Evolutionary conservation across 129 eudicot species (phyloP), one percentile per base, ranked within the genome.

Genomic region (Centaurea solstitialis): DNA sequence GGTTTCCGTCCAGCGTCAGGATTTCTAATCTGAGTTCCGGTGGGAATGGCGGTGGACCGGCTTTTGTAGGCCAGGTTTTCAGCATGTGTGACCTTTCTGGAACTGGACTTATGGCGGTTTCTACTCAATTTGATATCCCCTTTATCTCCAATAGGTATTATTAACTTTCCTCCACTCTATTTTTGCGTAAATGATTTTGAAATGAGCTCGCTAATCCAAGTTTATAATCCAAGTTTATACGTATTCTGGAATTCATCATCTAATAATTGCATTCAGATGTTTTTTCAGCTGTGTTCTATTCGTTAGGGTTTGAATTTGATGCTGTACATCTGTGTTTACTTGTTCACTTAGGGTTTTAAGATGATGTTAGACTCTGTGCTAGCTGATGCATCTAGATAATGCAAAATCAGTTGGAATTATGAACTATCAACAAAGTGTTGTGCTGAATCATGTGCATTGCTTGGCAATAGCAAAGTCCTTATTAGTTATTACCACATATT

Each of bases 11-110:
- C 38, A 76, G 91, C 21, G 87, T 91, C n/a, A 84, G 90, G 65
- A 84, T 93, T 45, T 82, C 89, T 0, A 87, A 85, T 24, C 73
- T 88, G 74, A 88, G 74, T 37, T 84, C 91, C 33, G 69, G 76
- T 39, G 86, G 85, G 0, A 83, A 84, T 47, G 86, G 88, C n/a
- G 93, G 91, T 73, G 97, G 97, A 11, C 98, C 98, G 62, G 98
- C 98, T 2, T 94, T 94, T 90, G 97, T 90, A 26, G 98, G 98
- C 9, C 97, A 90, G 90, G 98, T 94, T 41, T 94, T 94, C 81
- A 90, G 93, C 82, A 92, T 94, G 98, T 92, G 97, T 79, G 98
- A 94, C 83, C 87, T 92, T 72, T 88, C 97, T 15, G 96, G 98
- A 13, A 90, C 97, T 18, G 94, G 97, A 79, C 91, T 94, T 13